Conservation (phyloP, 2,329 filamentous ascomycete species). For the Fusarium incarnatum region DNA sequence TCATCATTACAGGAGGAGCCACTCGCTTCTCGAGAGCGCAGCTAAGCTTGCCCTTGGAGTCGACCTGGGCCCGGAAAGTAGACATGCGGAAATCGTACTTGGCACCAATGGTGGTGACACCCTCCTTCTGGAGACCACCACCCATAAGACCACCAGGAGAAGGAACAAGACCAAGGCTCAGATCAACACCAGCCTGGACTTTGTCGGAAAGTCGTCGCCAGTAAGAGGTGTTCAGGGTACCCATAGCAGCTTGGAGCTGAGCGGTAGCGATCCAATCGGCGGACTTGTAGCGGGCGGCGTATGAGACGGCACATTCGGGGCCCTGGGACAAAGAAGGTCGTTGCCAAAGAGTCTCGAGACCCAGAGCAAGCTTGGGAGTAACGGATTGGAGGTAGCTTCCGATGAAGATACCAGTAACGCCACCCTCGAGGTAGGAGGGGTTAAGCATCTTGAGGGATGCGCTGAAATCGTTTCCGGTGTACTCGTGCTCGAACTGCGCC, state of each 20-base stretch:
- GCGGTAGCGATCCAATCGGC: constrained; percentile 93
- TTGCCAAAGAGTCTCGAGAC: constrained; percentile 95
- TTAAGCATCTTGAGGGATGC: constrained; percentile 94
- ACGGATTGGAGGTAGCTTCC: constrained; percentile 95
- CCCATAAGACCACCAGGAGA: constrained; percentile 78
- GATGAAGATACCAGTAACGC: constrained; percentile 93
- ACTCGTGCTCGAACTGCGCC: constrained; percentile 95
- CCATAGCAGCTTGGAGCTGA: constrained; percentile 84
- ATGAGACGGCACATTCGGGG: constrained; percentile 91
- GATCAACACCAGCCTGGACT: constrained; percentile 94
- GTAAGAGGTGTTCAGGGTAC: constrained; percentile 89
- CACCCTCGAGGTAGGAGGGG: constrained; percentile 92
- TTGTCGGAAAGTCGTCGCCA: constrained; percentile 94
- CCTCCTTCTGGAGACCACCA: constrained; percentile 81
- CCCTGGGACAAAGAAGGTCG: constrained; percentile 84
- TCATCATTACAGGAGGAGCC: constrained; percentile 90
- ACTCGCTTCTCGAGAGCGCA: constrained; percentile 96
- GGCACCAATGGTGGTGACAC: constrained; percentile 88
- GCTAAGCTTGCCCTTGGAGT: constrained; percentile 93
- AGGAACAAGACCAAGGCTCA: constrained; percentile 85
- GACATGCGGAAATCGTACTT: constrained; percentile 99
- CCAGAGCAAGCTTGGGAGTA: constrained; percentile 86
- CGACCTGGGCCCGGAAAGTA: constrained; percentile 94
- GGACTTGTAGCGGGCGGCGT: constrained; percentile 91
- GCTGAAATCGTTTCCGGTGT: constrained; percentile 91